Percentiles rank a stretch among this genome's conserved stretches.
phyloP scores from a whole-genome alignment of 148 eudicot species.

The Silene latifolia region DNA sequence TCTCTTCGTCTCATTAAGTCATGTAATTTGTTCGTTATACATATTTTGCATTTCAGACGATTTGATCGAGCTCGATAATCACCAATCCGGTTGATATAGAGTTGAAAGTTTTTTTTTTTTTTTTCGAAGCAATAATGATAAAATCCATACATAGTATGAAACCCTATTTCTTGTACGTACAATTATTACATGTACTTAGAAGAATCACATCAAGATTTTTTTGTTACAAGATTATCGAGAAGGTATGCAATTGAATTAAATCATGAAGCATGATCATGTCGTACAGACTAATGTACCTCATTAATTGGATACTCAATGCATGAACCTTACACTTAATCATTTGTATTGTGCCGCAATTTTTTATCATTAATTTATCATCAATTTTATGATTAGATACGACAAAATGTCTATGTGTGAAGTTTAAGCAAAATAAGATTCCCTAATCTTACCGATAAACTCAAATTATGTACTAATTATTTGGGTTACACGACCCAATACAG shows the following conservation, averaged over 20 bases:
- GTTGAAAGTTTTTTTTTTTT: too few relatives aligned
- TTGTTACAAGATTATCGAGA: background rate
- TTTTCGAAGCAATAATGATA: background rate
- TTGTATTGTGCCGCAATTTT: background rate
- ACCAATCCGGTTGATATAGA: too few relatives aligned
- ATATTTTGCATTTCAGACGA: too few relatives aligned
- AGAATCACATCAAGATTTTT: conserved; percentile 6
- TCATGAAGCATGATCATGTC: conserved; percentile 9
- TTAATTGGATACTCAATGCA: conserved; percentile 20
- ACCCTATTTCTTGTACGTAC: too few relatives aligned
- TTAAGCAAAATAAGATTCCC: conserved; percentile 9
- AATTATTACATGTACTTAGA: background rate
- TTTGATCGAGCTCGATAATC: too few relatives aligned
- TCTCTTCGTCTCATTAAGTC: too few relatives aligned
- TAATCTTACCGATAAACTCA: background rate
- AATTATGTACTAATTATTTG: conserved; percentile 2
- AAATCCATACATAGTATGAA: background rate
- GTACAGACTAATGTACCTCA: conserved; percentile 31
- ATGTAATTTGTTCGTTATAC: too few relatives aligned
- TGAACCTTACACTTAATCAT: conserved; percentile 22
- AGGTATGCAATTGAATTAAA: background rate
- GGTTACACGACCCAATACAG: conserved; percentile 11
- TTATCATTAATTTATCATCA: background rate
- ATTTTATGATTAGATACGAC: conserved; percentile 2
- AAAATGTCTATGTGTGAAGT: conserved; percentile 4